Base-by-base conservation (phyloP, 768 basidiomycete genomes). In the Calvatia gigantea region DNA sequence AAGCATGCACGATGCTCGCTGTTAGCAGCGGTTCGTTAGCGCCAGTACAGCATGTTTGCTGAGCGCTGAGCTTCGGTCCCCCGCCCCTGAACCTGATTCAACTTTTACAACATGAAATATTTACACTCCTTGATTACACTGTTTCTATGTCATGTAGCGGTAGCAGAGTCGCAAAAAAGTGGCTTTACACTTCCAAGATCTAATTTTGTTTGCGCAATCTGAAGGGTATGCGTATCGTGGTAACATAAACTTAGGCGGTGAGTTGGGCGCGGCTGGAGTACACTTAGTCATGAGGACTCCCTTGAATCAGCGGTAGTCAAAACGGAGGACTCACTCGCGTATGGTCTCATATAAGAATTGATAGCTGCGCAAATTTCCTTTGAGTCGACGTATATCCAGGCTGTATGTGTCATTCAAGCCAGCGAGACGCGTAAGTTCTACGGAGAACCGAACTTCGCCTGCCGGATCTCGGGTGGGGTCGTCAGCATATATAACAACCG, bases 381-480 rank as follows among this genome's bases (percentile, higher is more conserved):
- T 92, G 67, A 96, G 67, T 52, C 95, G 77, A 59, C 94, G 80
- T 64, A 97, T 87, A 69, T 97, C 94, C 48, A 98, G 76, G 69
- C 86, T 87, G 65, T 90, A 94, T 29, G 92, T 89, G 58, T 85
- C 87, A 56, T 86, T 85, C 54, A 98, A 77, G 54, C 90, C 84
- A 61, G 87, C 86, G 56, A 98, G 75, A 60, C 85, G 78, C 19
- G 95, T 97, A 38, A 98, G 73, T 74, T 98, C 96, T 56, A 97
- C 85, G 3, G 87, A 89, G 73, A 98, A 96, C 55, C 89, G 84
- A 55, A 98, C 91, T 78, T 98, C 95, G 63, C 91, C 95, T 32
- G 87, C 89, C 33, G 82, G 77, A 64, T 98, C 95, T 56, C 87
- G 81, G 4, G 79, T 65, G 33, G 69, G 60, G 38, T 56, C 39